These are phyloP conservation scores for Colletotrichum zoysiae DNA, from an alignment of 2,329 filamentous ascomycete genomes.

Conservation along the genomic window DNA sequence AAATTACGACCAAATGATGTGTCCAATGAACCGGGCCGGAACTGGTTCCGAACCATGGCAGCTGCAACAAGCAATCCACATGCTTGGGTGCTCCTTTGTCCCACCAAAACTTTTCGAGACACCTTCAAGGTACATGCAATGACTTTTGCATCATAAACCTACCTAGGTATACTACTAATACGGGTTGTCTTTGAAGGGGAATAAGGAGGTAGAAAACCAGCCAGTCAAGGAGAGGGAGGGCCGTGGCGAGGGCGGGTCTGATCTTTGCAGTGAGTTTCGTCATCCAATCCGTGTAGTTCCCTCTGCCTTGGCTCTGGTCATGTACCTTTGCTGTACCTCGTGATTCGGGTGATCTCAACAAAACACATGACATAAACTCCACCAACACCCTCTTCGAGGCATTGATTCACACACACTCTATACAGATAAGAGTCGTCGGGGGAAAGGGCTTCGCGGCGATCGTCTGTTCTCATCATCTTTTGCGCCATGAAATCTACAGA, in stretches of 20 bases:
- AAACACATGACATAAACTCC: constrained; percentile 12
- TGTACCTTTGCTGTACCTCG: constrained; percentile 4
- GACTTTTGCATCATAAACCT: neutral
- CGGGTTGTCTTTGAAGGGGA: neutral
- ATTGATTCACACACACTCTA: neutral
- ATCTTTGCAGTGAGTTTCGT: constrained; percentile 4
- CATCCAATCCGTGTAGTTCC: constrained; percentile 7
- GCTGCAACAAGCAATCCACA: neutral
- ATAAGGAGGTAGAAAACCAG: neutral
- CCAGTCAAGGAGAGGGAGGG: neutral
- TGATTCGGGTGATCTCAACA: constrained; percentile 3
- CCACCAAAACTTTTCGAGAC: neutral
- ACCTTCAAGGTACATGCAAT: constrained; percentile 1
- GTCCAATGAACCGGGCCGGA: neutral
- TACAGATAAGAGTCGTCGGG: neutral
- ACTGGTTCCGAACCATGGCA: neutral
- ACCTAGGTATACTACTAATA: too few relatives aligned
- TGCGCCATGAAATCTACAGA: neutral
- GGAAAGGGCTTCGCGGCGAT: neutral
- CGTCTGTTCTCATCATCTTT: neutral
- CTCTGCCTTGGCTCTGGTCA: constrained; percentile 1
- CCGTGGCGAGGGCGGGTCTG: neutral
- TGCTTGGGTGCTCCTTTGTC: neutral
- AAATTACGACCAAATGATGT: neutral
- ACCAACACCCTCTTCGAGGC: neutral